These are phyloP conservation scores for Crithidia thermophila DNA, from an alignment of 208 protist genomes.

Conservation along the genomic window DNA sequence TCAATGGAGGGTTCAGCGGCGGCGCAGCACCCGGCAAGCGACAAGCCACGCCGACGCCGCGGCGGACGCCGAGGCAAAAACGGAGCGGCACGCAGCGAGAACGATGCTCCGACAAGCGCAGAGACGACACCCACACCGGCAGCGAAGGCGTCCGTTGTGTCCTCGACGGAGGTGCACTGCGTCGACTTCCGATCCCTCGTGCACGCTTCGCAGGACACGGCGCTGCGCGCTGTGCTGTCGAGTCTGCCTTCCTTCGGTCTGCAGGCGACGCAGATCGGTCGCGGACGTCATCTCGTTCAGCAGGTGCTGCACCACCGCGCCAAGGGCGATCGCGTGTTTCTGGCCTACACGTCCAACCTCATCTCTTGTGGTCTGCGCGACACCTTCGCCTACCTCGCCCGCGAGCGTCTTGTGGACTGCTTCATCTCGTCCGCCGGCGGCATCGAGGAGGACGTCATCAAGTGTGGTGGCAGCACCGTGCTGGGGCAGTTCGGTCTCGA, in stretches of 20 bases:
- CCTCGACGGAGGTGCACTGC: slow-evolving; percentile 15
- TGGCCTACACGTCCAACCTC: slow-evolving; percentile 99
- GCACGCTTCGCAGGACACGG: slow-evolving; percentile 47
- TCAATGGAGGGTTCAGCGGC: too few relatives aligned
- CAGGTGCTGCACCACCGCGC: slow-evolving; percentile 51
- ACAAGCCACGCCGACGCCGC: too few relatives aligned
- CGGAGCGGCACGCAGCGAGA: too few relatives aligned
- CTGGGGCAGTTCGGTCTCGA: slow-evolving; percentile 95
- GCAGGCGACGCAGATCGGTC: slow-evolving; percentile 81
- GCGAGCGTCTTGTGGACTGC: slow-evolving; percentile 96
- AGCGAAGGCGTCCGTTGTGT: not conserved
- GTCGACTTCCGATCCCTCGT: slow-evolving; percentile 68
- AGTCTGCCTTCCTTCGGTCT: slow-evolving; percentile 55
- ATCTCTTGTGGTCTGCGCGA: slow-evolving; percentile 99
- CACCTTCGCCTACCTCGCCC: slow-evolving; percentile 96
- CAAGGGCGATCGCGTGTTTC: slow-evolving; percentile 92
- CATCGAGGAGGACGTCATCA: slow-evolving; percentile 99
- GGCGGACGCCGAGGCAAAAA: too few relatives aligned
- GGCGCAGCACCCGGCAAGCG: too few relatives aligned
- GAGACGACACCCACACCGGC: not conserved
- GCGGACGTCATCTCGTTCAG: slow-evolving; percentile 68
- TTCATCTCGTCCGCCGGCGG: slow-evolving; percentile 99
- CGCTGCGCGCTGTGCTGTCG: slow-evolving; percentile 49
- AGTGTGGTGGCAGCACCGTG: slow-evolving; percentile 97
- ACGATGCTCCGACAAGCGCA: not conserved